These are phyloP conservation scores for Acrodontium crateriforme DNA, from an alignment of 2,329 filamentous ascomycete species.

Conservation along the genomic window DNA sequence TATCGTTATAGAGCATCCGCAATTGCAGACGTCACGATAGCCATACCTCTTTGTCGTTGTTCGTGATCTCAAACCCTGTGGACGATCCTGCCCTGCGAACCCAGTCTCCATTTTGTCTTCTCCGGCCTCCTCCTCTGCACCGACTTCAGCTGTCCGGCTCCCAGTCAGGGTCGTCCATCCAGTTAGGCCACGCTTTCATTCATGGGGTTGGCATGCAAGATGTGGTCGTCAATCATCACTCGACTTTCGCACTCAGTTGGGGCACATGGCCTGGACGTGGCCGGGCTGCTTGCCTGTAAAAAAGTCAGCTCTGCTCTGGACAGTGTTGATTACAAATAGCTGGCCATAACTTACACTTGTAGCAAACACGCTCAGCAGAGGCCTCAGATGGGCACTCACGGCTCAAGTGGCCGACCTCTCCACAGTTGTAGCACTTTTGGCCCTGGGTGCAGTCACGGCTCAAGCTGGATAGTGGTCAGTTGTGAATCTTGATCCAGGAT, in stretches of 20 bases:
- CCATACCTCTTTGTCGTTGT: too few species aligned
- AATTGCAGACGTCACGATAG: too few species aligned
- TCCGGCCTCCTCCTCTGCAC: conserved; percentile 5
- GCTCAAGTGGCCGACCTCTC: conserved; percentile 85
- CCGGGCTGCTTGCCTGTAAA: conserved; percentile 49
- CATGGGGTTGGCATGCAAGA: conserved; percentile 10
- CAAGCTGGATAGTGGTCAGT: conserved; percentile 9
- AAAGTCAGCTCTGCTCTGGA: not conserved
- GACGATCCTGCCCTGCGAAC: too few species aligned
- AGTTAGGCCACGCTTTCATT: too few species aligned
- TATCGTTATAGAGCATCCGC: too few species aligned
- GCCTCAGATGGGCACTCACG: conserved; percentile 93
- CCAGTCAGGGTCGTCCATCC: conserved; percentile 18
- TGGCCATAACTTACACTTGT: too few species aligned
- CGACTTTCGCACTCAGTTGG: conserved; percentile 50
- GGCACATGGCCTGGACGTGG: conserved; percentile 89
- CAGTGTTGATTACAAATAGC: not conserved
- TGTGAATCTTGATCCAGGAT: not conserved
- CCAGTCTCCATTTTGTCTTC: too few species aligned
- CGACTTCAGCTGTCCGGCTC: conserved; percentile 14
- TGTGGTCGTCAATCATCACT: conserved; percentile 9
- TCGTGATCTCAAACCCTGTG: too few species aligned
- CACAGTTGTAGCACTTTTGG: conserved; percentile 99
- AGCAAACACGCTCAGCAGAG: conserved; percentile 88
- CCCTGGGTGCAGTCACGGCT: conserved; percentile 96